Conservation (phyloP, 2,329 filamentous ascomycete species). For the Keithomyces neogunnii region DNA sequence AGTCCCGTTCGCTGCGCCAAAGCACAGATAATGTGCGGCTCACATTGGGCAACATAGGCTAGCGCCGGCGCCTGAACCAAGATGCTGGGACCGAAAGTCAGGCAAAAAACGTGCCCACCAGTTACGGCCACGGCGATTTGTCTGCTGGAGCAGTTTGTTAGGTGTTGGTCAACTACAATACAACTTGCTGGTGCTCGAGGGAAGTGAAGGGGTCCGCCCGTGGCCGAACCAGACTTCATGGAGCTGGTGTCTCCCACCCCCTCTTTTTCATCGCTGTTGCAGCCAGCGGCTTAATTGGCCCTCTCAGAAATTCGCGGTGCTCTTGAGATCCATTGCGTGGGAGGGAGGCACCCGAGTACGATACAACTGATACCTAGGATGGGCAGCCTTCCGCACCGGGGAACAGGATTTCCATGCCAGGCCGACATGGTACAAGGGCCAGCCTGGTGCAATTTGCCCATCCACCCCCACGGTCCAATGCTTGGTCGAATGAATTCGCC, state of each 20-base stretch:
- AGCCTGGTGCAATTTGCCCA: neutral
- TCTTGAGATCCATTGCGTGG: too few relatives aligned
- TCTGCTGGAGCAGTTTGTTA: neutral
- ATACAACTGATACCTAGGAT: neutral
- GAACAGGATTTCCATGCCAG: neutral
- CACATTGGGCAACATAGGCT: conserved; percentile 7
- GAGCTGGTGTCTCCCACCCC: neutral
- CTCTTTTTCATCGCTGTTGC: neutral
- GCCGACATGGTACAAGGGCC: neutral
- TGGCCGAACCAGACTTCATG: neutral
- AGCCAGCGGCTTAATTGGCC: neutral
- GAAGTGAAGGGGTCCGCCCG: neutral
- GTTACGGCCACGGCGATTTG: neutral
- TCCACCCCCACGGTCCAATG: neutral
- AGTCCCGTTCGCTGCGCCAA: neutral
- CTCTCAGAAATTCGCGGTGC: neutral
- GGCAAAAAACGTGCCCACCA: conserved; percentile 6
- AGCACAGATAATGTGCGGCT: neutral
- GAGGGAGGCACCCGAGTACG: too few relatives aligned
- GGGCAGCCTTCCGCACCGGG: neutral
- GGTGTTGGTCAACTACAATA: too few relatives aligned
- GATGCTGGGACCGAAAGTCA: conserved; percentile 6
- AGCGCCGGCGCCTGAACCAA: conserved; percentile 8
- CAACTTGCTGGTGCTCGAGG: neutral
- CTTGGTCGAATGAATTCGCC: neutral